These are phyloP conservation scores for Gentiana dahurica DNA, from an alignment of 257 asterid genomes.

Conservation along the genomic window DNA sequence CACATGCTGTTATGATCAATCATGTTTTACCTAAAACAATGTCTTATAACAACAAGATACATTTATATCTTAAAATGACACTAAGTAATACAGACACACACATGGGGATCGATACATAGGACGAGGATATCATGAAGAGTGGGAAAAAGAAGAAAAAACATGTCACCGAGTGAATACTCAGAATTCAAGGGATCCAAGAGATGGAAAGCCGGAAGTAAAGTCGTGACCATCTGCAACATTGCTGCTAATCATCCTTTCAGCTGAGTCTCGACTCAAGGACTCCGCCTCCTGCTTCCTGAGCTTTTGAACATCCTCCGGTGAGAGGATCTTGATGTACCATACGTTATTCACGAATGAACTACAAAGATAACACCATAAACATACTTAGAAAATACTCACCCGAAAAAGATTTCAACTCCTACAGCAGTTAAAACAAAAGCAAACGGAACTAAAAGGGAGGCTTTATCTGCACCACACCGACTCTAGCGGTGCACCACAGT, in stretches of 20 bases:
- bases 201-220: constrained; percentile 45
- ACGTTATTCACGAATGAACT: constrained; percentile 89
- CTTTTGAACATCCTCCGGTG: constrained; percentile 74
- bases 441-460: too few relatives aligned
- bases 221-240: constrained; percentile 35
- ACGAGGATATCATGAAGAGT: too few relatives aligned
- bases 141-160: too few relatives aligned
- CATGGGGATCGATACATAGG: too few relatives aligned
- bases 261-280: constrained; percentile 31
- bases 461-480: too few relatives aligned
- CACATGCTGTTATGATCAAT: too few relatives aligned
- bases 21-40: too few relatives aligned
- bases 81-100: too few relatives aligned
- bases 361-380: constrained; percentile 5
- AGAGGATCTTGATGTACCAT: constrained; percentile 93
- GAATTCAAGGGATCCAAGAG: constrained; percentile 61
- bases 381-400: not conserved
- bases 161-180: constrained; percentile 12
- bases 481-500: too few relatives aligned
- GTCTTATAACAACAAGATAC: too few relatives aligned
- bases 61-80: too few relatives aligned
- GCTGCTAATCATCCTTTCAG: constrained; percentile 31
- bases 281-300: constrained; percentile 71
- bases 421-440: too few relatives aligned
- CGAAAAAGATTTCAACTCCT: not conserved